These are phyloP conservation scores for Carallia pectinifolia DNA, from an alignment of 345 rosid genomes.

Conservation along the genomic window DNA sequence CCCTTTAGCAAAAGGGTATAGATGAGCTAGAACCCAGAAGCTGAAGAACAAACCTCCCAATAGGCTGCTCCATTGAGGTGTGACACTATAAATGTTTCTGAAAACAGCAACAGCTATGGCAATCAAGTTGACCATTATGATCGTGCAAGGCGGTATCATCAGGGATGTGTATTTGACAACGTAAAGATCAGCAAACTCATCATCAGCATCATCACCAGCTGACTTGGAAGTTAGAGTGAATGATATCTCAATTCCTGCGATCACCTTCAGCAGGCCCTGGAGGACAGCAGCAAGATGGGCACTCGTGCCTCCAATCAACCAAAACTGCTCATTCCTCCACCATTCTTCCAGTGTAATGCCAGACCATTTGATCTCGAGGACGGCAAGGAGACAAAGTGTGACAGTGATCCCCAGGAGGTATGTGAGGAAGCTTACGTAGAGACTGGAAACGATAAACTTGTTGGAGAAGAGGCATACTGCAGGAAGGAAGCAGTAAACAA, in stretches of 20 bases:
- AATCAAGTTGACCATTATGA: slow-evolving; percentile 70
- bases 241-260: slow-evolving; percentile 80
- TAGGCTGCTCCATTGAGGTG: slow-evolving; percentile 60
- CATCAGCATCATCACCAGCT: slow-evolving; percentile 54
- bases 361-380: slow-evolving; percentile 83
- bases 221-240: slow-evolving; percentile 75
- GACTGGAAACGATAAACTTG: slow-evolving; percentile 60
- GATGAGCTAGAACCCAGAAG: slow-evolving; percentile 75
- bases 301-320: slow-evolving; percentile 89
- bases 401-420: slow-evolving; percentile 60
- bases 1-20: slow-evolving; percentile 83
- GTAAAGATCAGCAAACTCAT: slow-evolving; percentile 70
- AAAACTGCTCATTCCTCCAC: slow-evolving; percentile 96
- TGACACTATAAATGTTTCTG: slow-evolving; percentile 47
- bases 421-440: slow-evolving; percentile 48
- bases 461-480: slow-evolving; percentile 68
- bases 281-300: slow-evolving; percentile 82
- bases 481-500: slow-evolving; percentile 86
- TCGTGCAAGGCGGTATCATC: slow-evolving; percentile 74
- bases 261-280: slow-evolving; percentile 74
- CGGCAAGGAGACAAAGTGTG: slow-evolving; percentile 58
- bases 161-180: slow-evolving; percentile 72
- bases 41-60: slow-evolving; percentile 81
- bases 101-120: slow-evolving; percentile 60
- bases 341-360: slow-evolving; percentile 72